Evolutionary conservation across 1,284 basidiomycete genomes (phyloP).

Genomic region (Rhodotorula sp.): DNA sequence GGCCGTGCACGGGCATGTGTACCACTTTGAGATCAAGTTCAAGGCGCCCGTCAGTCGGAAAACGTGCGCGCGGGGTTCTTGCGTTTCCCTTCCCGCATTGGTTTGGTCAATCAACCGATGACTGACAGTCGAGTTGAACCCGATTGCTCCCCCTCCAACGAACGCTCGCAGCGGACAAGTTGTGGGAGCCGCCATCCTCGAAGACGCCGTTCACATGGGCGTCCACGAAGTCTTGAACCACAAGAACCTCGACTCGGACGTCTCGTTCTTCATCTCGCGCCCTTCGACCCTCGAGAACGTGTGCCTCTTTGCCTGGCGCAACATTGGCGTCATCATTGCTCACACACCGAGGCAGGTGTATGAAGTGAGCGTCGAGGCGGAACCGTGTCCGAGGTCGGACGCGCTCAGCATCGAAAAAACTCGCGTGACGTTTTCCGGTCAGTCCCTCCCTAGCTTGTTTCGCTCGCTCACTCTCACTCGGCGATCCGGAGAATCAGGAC

Average conservation of each 20-base stretch:
- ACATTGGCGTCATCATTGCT: conserved; percentile 24
- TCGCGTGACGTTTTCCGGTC: conserved; percentile 3
- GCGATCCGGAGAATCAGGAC: not conserved
- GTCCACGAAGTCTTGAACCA: conserved; percentile 20
- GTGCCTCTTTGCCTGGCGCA: conserved; percentile 34
- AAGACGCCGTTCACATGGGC: conserved; percentile 23
- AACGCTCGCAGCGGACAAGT: conserved; percentile 10
- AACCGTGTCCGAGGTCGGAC: conserved; percentile 7
- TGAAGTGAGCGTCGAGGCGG: conserved; percentile 22
- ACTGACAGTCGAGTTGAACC: too few species aligned
- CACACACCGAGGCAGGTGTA: conserved; percentile 11
- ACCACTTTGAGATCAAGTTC: conserved; percentile 27
- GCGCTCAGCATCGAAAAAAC: not conserved
- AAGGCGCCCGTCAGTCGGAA: conserved; percentile 12
- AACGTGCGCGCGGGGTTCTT: conserved; percentile 17
- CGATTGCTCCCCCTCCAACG: too few species aligned
- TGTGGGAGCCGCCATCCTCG: conserved; percentile 15
- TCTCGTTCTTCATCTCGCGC: conserved; percentile 29
- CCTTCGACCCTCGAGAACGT: conserved; percentile 39
- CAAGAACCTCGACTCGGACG: conserved; percentile 31
- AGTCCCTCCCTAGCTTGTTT: not conserved
- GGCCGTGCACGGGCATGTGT: conserved; percentile 28
- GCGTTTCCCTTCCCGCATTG: too few species aligned
- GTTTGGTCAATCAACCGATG: not conserved
- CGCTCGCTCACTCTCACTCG: not conserved